Evolutionary conservation across 2,329 filamentous ascomycete species (phyloP).

Genomic region (Hypocreales sp.): DNA sequence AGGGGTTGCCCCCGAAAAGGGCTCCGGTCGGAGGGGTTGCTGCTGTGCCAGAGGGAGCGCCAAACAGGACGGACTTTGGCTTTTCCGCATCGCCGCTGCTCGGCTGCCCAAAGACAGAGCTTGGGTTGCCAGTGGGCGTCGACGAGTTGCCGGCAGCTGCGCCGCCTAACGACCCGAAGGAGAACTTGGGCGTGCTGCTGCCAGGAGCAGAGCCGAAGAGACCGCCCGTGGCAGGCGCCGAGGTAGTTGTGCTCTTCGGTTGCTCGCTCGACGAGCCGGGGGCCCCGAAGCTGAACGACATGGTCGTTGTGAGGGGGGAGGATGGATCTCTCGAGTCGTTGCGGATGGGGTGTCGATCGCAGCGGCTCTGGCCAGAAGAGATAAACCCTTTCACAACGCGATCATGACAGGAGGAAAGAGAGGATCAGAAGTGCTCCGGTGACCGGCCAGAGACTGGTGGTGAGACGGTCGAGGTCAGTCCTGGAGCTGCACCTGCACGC

Average conservation of each 20-base stretch:
- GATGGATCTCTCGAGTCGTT: background rate
- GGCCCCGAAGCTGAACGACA: slow-evolving; percentile 24
- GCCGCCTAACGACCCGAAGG: slow-evolving; percentile 20
- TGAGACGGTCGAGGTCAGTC: no score
- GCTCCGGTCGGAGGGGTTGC: slow-evolving; percentile 7
- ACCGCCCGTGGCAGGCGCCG: slow-evolving; percentile 22
- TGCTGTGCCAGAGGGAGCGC: slow-evolving; percentile 5
- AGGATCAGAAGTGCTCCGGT: no score
- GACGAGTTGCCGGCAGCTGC: slow-evolving; percentile 11
- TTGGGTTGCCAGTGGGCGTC: slow-evolving; percentile 12
- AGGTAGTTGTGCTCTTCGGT: slow-evolving; percentile 14
- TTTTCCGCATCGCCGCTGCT: slow-evolving; percentile 11
- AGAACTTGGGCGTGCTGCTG: slow-evolving; percentile 19
- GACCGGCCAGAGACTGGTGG: no score
- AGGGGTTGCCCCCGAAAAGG: slow-evolving; percentile 5
- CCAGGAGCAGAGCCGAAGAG: slow-evolving; percentile 22
- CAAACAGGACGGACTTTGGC: slow-evolving; percentile 16
- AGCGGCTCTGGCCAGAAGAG: no score
- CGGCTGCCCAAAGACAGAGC: slow-evolving; percentile 17
- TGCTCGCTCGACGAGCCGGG: slow-evolving; percentile 17
- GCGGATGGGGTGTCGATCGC: no score
- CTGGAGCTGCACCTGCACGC: no score
- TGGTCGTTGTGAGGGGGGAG: slow-evolving; percentile 8
- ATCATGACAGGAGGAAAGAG: no score
- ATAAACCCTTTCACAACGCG: no score